These are phyloP conservation scores for Lavandula angustifolia DNA, from an alignment of 257 asterid species.

Conservation along the genomic window DNA sequence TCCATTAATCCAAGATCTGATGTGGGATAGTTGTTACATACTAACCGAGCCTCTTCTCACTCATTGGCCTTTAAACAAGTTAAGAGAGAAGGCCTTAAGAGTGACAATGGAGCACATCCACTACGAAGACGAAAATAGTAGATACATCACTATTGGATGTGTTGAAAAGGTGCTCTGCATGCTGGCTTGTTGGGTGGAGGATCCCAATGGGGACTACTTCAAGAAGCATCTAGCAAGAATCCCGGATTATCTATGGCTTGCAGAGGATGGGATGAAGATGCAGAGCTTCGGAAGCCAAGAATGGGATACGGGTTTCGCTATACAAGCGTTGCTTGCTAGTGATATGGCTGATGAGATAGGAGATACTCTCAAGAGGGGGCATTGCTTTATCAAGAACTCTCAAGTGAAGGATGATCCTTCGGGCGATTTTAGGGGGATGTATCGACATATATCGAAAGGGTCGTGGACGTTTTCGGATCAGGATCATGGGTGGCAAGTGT, in stretches of 20 bases:
- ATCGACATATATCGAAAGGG: slow-evolving; percentile 57
- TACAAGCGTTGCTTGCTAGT: slow-evolving; percentile 52
- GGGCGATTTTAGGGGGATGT: slow-evolving; percentile 45
- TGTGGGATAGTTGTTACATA: slow-evolving; percentile 50
- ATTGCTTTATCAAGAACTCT: slow-evolving; percentile 40
- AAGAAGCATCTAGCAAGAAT: background rate
- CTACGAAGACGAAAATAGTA: background rate
- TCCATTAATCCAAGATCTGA: slow-evolving; percentile 47
- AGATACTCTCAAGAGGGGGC: slow-evolving; percentile 38
- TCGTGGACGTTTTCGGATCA: slow-evolving; percentile 56
- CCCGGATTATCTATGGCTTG: background rate
- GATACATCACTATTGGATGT: background rate
- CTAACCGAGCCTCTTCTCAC: slow-evolving; percentile 56
- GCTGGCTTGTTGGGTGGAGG: slow-evolving; percentile 71
- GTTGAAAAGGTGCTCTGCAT: slow-evolving; percentile 35
- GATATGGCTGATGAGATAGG: slow-evolving; percentile 44
- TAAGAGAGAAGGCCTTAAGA: background rate
- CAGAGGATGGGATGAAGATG: background rate
- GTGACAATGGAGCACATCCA: background rate
- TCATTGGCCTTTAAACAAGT: slow-evolving; percentile 52
- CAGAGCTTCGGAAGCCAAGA: slow-evolving; percentile 56
- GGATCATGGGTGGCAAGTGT: slow-evolving; percentile 68
- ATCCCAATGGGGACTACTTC: slow-evolving; percentile 53
- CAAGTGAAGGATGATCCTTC: slow-evolving; percentile 37
- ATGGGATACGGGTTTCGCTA: slow-evolving; percentile 59